A percentile compares a stretch with the other conserved stretches of the same genome.
phyloP scores from a whole-genome alignment of 139 green algal genomes.

The Protoeuglena noctilucae region DNA sequence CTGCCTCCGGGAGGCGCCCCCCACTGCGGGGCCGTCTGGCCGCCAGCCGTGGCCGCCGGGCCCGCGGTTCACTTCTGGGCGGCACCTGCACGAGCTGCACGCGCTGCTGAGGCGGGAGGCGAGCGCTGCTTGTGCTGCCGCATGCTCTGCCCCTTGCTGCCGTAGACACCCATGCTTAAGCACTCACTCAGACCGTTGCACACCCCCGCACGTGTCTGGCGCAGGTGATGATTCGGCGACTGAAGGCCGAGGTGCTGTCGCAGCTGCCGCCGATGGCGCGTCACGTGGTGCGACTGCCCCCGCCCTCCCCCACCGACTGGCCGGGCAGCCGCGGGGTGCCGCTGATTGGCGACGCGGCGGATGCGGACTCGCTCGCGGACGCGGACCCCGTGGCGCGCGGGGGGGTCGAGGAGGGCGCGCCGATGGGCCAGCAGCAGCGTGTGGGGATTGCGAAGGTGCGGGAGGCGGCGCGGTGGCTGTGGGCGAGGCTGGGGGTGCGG shows the following conservation, averaged over 20 bases:
- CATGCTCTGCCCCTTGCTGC: neutral
- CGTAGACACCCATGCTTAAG: neutral
- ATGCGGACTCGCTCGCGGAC: no score
- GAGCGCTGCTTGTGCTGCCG: conserved; percentile 12
- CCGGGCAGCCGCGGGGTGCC: no score
- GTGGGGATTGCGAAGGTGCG: conserved; percentile 17
- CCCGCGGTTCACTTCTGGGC: conserved; percentile 27
- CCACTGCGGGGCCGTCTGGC: neutral
- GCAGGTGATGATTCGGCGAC: conserved; percentile 74
- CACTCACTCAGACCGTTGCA: neutral
- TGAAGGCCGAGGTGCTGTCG: conserved; percentile 78
- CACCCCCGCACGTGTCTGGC: neutral
- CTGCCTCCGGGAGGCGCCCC: conserved; percentile 38
- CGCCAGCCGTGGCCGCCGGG: conserved; percentile 3
- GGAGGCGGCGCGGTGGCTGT: conserved; percentile 16
- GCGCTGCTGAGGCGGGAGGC: conserved; percentile 59
- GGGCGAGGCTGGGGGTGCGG: no score
- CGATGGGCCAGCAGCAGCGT: conserved; percentile 10
- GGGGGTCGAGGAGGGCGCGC: neutral
- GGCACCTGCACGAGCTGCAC: conserved; percentile 65
- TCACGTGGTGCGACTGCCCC: conserved; percentile 51
- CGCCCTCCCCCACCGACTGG: no score
- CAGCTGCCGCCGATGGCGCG: conserved; percentile 77
- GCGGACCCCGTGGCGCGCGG: no score
- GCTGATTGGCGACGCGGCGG: no score